Percentiles rank a stretch among this genome's conserved stretches.
These are phyloP conservation scores for Wickerhamomyces ciferrii DNA, from an alignment of 805 yeast species.

Conservation along the genomic window DNA sequence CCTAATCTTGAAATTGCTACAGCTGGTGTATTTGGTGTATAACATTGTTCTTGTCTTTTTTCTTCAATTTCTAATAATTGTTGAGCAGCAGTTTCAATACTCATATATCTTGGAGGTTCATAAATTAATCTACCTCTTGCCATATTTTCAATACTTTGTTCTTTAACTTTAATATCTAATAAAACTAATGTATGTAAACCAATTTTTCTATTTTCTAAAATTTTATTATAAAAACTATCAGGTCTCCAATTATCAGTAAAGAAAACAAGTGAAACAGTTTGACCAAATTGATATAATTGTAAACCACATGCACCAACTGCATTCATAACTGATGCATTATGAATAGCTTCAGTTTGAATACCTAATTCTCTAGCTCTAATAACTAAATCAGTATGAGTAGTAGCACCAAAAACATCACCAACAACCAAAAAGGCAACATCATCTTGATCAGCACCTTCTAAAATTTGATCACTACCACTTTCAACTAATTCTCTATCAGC, in stretches of 20 bases:
- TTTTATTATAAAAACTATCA: conserved; percentile 86
- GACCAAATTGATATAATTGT: conserved; percentile 93
- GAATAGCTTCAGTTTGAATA: conserved; percentile 76
- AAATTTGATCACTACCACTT: conserved; percentile 76
- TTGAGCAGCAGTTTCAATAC: conserved; percentile 80
- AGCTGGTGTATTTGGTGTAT: conserved; percentile 85
- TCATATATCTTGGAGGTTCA: conserved; percentile 97
- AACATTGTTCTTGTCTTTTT: conserved; percentile 66
- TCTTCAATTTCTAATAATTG: conserved; percentile 90
- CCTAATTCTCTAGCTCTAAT: conserved; percentile 84
- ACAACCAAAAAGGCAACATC: conserved; percentile 94
- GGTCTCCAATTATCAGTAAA: conserved; percentile 97
- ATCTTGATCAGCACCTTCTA: conserved; percentile 68
- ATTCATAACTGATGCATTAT: conserved; percentile 96
- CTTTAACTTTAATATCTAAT: conserved; percentile 93
- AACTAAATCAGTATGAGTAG: conserved; percentile 93
- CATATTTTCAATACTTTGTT: conserved; percentile 90
- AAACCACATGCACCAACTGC: conserved; percentile 98
- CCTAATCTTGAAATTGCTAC: conserved; percentile 92
- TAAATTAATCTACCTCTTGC: conserved; percentile 88
- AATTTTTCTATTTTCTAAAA: conserved; percentile 81
- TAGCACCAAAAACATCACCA: conserved; percentile 97
- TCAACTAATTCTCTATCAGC: conserved; percentile 97
- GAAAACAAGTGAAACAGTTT: conserved; percentile 93
- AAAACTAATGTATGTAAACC: conserved; percentile 89